A percentile compares a stretch with the other conserved stretches of the same genome.
Conservation (phyloP, 148 eudicot genomes). For the Salicornia ramosissima region DNA sequence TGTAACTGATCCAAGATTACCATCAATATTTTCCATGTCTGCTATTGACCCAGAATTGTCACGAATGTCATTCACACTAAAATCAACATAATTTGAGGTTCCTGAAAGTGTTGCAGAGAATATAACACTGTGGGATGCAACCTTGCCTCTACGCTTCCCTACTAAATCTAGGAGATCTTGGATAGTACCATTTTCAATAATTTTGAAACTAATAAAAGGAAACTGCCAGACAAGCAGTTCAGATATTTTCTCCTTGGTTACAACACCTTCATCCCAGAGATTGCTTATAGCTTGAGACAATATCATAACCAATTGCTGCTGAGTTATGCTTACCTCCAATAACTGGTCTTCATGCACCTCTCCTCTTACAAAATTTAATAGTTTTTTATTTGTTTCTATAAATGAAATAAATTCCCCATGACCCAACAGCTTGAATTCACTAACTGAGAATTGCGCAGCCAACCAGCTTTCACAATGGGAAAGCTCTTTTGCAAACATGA, state of each 20-base stretch:
- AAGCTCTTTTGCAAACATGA: conserved; percentile 47
- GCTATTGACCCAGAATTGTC: conserved; percentile 18
- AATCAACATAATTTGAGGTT: conserved; percentile 20
- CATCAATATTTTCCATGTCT: conserved; percentile 24
- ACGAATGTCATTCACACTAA: conserved; percentile 22
- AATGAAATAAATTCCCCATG: conserved; percentile 64
- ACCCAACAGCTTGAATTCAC: conserved; percentile 71
- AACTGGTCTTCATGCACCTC: conserved; percentile 32
- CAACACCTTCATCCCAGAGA: conserved; percentile 46
- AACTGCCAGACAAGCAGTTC: conserved; percentile 68
- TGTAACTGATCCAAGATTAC: conserved; percentile 33
- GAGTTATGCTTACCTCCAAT: conserved; percentile 55
- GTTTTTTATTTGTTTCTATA: conserved; percentile 44
- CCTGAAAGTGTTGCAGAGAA: conserved; percentile 69
- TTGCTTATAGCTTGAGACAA: conserved; percentile 68
- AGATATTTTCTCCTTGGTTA: conserved; percentile 48
- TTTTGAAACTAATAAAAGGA: conserved; percentile 53
- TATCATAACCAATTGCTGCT: conserved; percentile 53
- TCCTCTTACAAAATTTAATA: conserved; percentile 39
- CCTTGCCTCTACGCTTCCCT: conserved; percentile 33
- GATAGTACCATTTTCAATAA: conserved; percentile 32
- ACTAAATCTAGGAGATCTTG: conserved; percentile 30
- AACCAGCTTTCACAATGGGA: conserved; percentile 68
- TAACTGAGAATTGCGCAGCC: conserved; percentile 53
- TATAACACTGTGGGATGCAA: conserved; percentile 40